Evolutionary conservation across 2,329 filamentous ascomycete species (phyloP).

Genomic region (Ascochyta fabae): DNA sequence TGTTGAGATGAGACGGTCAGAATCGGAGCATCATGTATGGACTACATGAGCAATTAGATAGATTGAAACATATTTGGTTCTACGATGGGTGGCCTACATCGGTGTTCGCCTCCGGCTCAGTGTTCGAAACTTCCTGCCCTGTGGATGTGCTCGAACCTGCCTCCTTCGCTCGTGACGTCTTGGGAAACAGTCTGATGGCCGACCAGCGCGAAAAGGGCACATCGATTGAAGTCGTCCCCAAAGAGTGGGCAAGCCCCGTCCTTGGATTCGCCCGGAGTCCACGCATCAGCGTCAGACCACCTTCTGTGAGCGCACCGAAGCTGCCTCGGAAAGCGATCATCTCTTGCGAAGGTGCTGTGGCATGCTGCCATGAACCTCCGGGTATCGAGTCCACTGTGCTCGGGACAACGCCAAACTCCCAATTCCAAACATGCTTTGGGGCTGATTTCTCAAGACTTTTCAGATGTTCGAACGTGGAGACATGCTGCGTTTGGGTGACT

Average conservation of each 20-base stretch:
- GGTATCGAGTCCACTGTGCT: constrained; percentile 52
- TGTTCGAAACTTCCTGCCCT: no score
- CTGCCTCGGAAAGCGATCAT: constrained; percentile 43
- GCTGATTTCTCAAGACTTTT: not conserved
- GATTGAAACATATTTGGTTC: not conserved
- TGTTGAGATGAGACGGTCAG: not conserved
- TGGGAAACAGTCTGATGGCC: constrained; percentile 7
- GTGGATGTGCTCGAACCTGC: no score
- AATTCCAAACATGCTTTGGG: constrained; percentile 20
- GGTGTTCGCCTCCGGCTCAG: not conserved
- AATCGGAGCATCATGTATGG: not conserved
- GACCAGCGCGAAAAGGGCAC: constrained; percentile 53
- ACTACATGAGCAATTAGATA: constrained; percentile 12
- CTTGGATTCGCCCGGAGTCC: not conserved
- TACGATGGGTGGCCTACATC: constrained; percentile 7
- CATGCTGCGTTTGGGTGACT: not conserved
- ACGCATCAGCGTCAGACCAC: constrained; percentile 52
- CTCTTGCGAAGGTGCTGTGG: constrained; percentile 11
- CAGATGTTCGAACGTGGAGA: not conserved
- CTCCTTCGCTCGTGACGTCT: not conserved
- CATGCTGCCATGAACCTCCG: constrained; percentile 28
- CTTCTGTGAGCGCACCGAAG: constrained; percentile 69
- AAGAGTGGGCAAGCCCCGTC: constrained; percentile 7
- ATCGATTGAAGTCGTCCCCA: constrained; percentile 55
- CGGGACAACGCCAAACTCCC: constrained; percentile 53